A percentile compares a stretch with the other conserved stretches of the same genome.
Evolutionary conservation across 2,329 filamentous ascomycete genomes (phyloP).

Genomic region (Pseudocercospora pini-densiflorae): DNA sequence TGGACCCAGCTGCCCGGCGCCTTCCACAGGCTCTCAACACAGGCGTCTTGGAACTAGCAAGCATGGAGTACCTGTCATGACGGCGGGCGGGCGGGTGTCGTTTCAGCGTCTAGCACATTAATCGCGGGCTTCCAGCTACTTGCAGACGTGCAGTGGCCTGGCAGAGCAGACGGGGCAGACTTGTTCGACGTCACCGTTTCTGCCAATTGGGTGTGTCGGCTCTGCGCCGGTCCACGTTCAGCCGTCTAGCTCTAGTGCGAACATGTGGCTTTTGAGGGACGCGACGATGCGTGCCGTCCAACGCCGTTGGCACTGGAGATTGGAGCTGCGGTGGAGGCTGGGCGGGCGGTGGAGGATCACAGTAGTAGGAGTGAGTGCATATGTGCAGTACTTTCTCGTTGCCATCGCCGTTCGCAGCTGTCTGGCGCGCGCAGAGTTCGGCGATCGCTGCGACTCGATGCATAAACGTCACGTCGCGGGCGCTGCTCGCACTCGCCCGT

Average conservation of each 20-base stretch:
- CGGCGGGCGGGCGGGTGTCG: neutral
- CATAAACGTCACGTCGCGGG: neutral
- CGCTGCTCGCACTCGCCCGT: too few species aligned
- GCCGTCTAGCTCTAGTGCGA: neutral
- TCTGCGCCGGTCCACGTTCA: neutral
- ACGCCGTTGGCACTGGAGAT: neutral
- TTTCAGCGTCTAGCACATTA: neutral
- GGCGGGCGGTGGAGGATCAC: neutral
- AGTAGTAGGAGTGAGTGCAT: neutral
- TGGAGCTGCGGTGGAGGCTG: neutral
- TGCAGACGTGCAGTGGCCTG: neutral
- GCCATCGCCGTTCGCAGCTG: neutral
- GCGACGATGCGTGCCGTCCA: neutral
- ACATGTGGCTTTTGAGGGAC: slow-evolving; percentile 3
- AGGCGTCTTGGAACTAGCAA: neutral
- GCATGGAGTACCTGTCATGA: neutral
- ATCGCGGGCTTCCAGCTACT: neutral
- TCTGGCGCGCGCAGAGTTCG: neutral
- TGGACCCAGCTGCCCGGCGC: neutral
- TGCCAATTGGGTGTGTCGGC: neutral
- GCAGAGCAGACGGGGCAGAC: neutral
- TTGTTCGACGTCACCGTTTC: neutral
- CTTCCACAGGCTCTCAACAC: neutral
- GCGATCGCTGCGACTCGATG: neutral
- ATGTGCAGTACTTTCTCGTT: too few species aligned